Percentiles rank a stretch among this genome's conserved stretches.
These are phyloP conservation scores for Stagonosporopsis vannaccii DNA, from an alignment of 2,329 filamentous ascomycete genomes.

Conservation along the genomic window DNA sequence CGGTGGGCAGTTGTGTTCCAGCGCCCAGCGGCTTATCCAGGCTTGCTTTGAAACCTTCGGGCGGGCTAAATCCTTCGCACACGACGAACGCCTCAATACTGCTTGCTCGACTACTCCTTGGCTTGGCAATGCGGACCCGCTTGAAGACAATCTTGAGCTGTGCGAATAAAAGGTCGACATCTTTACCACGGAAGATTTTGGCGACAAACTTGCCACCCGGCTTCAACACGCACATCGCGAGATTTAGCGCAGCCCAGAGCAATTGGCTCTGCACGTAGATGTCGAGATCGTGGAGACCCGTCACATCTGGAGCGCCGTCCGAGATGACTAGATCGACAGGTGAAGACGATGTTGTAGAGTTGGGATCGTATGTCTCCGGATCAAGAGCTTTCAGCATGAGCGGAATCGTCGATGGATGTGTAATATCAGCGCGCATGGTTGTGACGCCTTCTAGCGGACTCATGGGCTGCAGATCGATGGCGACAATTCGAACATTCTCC, in stretches of 20 bases:
- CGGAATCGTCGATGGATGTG: slow-evolving; percentile 92
- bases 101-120: slow-evolving; percentile 90
- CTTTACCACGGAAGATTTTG: slow-evolving; percentile 94
- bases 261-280: slow-evolving; percentile 98
- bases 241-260: slow-evolving; percentile 90
- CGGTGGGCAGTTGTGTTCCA: slow-evolving; percentile 60
- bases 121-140: slow-evolving; percentile 88
- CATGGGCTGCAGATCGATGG: slow-evolving; percentile 96
- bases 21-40: slow-evolving; percentile 77
- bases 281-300: slow-evolving; percentile 93
- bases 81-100: slow-evolving; percentile 98
- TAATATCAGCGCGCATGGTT: slow-evolving; percentile 93
- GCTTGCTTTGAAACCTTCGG: slow-evolving; percentile 76
- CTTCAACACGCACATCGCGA: slow-evolving; percentile 89
- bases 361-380: slow-evolving; percentile 61
- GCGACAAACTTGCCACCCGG: slow-evolving; percentile 96
- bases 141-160: slow-evolving; percentile 93
- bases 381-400: slow-evolving; percentile 86
- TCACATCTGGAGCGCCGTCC: slow-evolving; percentile 95
- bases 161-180: slow-evolving; percentile 94
- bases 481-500: slow-evolving; percentile 87
- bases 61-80: slow-evolving; percentile 86
- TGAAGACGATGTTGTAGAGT: slow-evolving; percentile 63
- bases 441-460: slow-evolving; percentile 90
- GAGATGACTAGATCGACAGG: slow-evolving; percentile 94